Evolutionary conservation across 208 protist genomes (phyloP), one percentile per base, ranked within the genome.

Genomic region (Acanthamoeba quina): DNA sequence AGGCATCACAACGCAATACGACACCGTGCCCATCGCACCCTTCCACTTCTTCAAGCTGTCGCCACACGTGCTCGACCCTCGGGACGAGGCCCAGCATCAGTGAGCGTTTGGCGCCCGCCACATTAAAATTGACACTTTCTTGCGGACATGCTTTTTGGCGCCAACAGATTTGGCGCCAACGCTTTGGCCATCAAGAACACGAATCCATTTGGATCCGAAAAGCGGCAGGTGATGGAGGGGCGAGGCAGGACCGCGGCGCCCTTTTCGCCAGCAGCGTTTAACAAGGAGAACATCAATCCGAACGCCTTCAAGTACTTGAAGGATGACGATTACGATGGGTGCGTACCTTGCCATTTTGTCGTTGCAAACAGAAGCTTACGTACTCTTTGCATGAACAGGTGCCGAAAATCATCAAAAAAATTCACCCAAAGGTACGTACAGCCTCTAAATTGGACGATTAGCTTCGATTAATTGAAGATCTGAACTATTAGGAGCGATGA

Each of bases 1-100:
- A 83, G 74, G 78, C n/a, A 62, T 86, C 19, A 86, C 78, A 9
- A 86, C 78, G 10, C 47, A 86, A 47, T 86, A 62, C 49, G 78
- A 86, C 24, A n/a, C 52, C 0, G 85, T 66, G 34, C 34, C 41
- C 85, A 72, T 90, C 10, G 62, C 62, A 31, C 54, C 54, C 58
- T 90, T 90, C 62, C 34, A 72, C 60, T 90, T 90, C 47, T 90
- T 29, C 60, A 68, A 49, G 58, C 41, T 90, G 31, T 2, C 85
- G 3, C 85, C 85, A 3, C 85, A 90, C 37, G 5, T 90, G 9
- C 85, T 90, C 34, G 85, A 90, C 58, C 85, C 85, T 3, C 0
- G 34, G 19, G 60, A 74, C 11, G 60, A 90, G 15, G 1, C 4
- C 2, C 85, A 90, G 58, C 85, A 90, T 0, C 82, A 90, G 34